These are phyloP conservation scores for Xylaria acuta DNA, from an alignment of 495 filamentous ascomycete species.

Conservation along the genomic window DNA sequence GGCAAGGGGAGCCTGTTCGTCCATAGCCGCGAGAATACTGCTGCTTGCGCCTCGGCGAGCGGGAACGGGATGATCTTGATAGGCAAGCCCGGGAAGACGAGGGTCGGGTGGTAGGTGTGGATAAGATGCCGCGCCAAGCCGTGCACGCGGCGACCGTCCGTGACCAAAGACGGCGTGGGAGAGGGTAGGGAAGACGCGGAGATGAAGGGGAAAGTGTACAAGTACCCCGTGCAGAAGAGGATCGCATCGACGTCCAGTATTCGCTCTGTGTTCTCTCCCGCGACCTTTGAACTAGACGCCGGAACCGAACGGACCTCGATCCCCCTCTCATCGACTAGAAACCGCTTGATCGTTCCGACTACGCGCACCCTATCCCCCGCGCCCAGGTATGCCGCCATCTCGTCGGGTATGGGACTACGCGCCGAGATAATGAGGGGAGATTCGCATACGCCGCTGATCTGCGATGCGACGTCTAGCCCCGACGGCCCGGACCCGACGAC, in stretches of 20 bases:
- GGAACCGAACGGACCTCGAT: conserved; percentile 40
- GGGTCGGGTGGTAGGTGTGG: conserved; percentile 73
- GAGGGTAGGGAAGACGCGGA: conserved; percentile 65
- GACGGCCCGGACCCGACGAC: conserved; percentile 82
- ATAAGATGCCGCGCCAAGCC: conserved; percentile 81
- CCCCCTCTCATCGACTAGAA: conserved; percentile 44
- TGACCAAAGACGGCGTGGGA: conserved; percentile 47
- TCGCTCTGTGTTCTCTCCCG: conserved; percentile 36
- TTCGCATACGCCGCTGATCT: conserved; percentile 63
- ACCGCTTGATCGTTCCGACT: conserved; percentile 49
- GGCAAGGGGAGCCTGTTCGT: conserved; percentile 71
- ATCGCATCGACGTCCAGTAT: conserved; percentile 66
- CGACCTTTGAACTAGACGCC: neutral
- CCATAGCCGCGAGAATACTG: conserved; percentile 78
- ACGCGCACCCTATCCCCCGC: conserved; percentile 38
- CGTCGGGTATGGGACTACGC: conserved; percentile 41
- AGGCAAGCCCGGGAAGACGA: conserved; percentile 77
- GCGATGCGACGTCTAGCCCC: conserved; percentile 78
- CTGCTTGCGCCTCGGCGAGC: conserved; percentile 76
- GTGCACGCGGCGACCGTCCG: conserved; percentile 69
- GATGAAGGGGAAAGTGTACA: conserved; percentile 75
- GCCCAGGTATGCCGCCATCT: conserved; percentile 39
- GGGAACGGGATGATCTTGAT: conserved; percentile 87
- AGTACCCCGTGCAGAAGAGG: conserved; percentile 78
- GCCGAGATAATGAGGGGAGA: conserved; percentile 53